phyloP scores from a whole-genome alignment of 1,284 basidiomycete genomes.

The Retiboletus flavoniger region DNA sequence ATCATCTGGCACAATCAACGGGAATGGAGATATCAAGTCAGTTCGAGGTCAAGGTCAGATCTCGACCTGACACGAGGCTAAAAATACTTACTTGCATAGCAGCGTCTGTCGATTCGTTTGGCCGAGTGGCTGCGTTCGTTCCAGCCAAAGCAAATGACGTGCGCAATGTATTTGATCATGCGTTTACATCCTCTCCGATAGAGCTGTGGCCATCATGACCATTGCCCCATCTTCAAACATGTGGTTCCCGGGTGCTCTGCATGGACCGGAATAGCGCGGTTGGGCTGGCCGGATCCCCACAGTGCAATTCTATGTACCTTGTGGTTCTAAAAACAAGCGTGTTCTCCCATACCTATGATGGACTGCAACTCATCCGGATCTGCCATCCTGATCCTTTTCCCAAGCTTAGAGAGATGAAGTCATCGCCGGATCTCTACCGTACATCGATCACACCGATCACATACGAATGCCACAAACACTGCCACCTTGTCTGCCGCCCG shows the following conservation, averaged over 20 bases:
- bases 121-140: neutral
- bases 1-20: neutral
- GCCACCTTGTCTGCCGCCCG: neutral
- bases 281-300: neutral
- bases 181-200: neutral
- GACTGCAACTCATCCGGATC: neutral
- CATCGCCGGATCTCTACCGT: neutral
- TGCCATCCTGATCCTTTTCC: neutral
- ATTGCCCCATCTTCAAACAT: neutral
- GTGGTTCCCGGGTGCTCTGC: neutral
- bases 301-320: neutral
- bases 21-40: neutral
- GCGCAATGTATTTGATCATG: neutral
- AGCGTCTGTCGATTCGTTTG: neutral
- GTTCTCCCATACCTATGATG: neutral
- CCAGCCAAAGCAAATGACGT: neutral
- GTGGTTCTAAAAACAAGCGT: neutral
- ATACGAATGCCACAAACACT: neutral
- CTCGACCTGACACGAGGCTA: neutral
- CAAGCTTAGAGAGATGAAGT: neutral
- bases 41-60: neutral
- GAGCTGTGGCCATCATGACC: neutral
- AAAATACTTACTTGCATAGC: neutral
- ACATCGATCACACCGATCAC: no score
- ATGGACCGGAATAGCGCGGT: neutral